A percentile compares a stretch with the other conserved stretches of the same genome.
phyloP scores from a whole-genome alignment of 441 rosid genomes.

The Corymbia citriodora region DNA sequence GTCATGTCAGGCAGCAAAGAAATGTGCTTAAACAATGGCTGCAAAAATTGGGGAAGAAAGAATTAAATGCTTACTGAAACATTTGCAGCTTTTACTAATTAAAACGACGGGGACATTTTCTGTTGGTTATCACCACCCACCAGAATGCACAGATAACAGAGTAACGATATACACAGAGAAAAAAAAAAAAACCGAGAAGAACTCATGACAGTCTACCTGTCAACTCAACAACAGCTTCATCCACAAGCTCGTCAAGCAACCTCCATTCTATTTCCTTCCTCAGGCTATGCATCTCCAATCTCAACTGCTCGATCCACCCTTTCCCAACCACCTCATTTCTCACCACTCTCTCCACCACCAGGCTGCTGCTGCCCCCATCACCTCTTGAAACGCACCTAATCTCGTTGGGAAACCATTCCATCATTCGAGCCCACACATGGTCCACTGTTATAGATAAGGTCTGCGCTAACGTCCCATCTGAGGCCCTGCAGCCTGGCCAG shows the following conservation, averaged over 20 bases:
- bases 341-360: conserved; percentile 21
- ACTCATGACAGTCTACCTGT: conserved; percentile 21
- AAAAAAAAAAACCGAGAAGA: background rate
- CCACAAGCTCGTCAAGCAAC: conserved; percentile 57
- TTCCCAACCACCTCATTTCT: conserved; percentile 1
- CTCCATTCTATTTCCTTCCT: background rate
- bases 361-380: conserved; percentile 48
- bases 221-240: conserved; percentile 64
- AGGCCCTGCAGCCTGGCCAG: conserved; percentile 7
- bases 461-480: background rate
- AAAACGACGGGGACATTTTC: background rate
- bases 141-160: conserved; percentile 18
- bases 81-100: background rate
- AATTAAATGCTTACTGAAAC: background rate
- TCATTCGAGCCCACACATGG: conserved; percentile 56
- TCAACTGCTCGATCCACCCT: background rate
- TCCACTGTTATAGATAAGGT: conserved; percentile 33
- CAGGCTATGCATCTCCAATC: background rate
- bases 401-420: conserved; percentile 43
- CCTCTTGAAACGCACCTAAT: conserved; percentile 15
- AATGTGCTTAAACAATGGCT: background rate
- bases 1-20: background rate
- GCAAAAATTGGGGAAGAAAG: background rate
- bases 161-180: background rate
- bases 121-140: background rate